These are phyloP conservation scores for Salix purpurea DNA, from an alignment of 345 rosid species.

Conservation along the genomic window DNA sequence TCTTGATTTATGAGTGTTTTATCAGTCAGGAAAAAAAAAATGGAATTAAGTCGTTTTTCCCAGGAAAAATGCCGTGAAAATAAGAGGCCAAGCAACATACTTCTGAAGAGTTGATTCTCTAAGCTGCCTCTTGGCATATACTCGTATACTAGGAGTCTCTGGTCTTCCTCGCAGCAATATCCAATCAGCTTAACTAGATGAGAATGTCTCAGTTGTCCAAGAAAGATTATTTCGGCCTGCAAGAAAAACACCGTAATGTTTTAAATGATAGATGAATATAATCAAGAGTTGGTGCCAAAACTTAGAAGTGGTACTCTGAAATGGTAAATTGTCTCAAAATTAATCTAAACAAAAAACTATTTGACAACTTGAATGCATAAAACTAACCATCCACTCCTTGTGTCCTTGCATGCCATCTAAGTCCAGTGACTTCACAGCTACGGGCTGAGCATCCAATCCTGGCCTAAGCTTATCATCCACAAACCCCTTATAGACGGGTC, in stretches of 20 bases:
- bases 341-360: neutral
- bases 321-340: neutral
- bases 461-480: constrained; percentile 50
- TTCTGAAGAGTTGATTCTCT: constrained; percentile 68
- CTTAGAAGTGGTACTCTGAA: too few species aligned
- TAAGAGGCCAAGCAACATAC: constrained; percentile 28
- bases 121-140: constrained; percentile 71
- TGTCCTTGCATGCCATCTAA: constrained; percentile 75
- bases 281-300: neutral
- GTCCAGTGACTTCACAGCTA: constrained; percentile 71
- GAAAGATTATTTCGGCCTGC: constrained; percentile 77
- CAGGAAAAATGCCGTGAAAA: neutral
- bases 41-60: too few species aligned
- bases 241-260: neutral
- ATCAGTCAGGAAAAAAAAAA: too few species aligned
- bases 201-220: constrained; percentile 66
- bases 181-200: constrained; percentile 81
- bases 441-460: constrained; percentile 58
- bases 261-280: too few species aligned
- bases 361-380: neutral
- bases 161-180: constrained; percentile 69
- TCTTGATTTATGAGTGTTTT: too few species aligned
- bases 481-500: constrained; percentile 73
- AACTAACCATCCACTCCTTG: constrained; percentile 73
- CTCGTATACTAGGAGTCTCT: constrained; percentile 67